Percentiles rank a stretch among this genome's conserved stretches.
phyloP scores from a whole-genome alignment of 805 yeast species.

The Spathaspora sp. region DNA sequence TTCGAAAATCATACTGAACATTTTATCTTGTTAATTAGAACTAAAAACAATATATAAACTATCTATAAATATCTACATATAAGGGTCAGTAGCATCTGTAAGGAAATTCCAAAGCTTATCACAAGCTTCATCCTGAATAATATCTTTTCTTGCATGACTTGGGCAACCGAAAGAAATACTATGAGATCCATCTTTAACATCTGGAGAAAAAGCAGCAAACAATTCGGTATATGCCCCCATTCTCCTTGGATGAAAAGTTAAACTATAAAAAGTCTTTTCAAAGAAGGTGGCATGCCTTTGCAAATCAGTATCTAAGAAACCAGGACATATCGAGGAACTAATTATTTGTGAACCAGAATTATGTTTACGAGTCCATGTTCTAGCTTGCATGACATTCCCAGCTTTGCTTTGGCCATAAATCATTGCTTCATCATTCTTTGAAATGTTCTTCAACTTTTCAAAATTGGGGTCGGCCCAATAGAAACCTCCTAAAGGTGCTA shows the following conservation, averaged over 20 bases:
- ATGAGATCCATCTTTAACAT: constrained; percentile 30
- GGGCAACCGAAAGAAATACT: constrained; percentile 32
- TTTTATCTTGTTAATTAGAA: too few species aligned
- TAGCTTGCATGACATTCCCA: constrained; percentile 30
- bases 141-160: constrained; percentile 1
- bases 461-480: constrained; percentile 28
- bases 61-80: constrained; percentile 1
- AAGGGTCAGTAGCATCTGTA: constrained; percentile 3
- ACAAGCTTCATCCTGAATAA: neutral
- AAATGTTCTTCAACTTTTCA: constrained; percentile 10
- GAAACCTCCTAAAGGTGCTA: constrained; percentile 28
- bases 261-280: constrained; percentile 1
- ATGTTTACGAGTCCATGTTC: constrained; percentile 30
- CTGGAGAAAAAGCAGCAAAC: constrained; percentile 40
- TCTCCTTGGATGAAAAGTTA: constrained; percentile 16
- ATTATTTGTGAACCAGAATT: constrained; percentile 21
- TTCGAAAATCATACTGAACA: too few species aligned
- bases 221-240: constrained; percentile 44
- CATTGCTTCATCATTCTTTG: constrained; percentile 7
- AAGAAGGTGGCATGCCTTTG: constrained; percentile 15
- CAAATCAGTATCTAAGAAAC: constrained; percentile 32
- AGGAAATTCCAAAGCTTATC: constrained; percentile 4
- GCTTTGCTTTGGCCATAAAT: constrained; percentile 45
- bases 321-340: constrained; percentile 39
- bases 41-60: neutral